Percentiles rank a stretch among this genome's conserved stretches.
These are phyloP conservation scores for Hygrocybe coccinea DNA, from an alignment of 768 basidiomycete genomes.

Conservation along the genomic window DNA sequence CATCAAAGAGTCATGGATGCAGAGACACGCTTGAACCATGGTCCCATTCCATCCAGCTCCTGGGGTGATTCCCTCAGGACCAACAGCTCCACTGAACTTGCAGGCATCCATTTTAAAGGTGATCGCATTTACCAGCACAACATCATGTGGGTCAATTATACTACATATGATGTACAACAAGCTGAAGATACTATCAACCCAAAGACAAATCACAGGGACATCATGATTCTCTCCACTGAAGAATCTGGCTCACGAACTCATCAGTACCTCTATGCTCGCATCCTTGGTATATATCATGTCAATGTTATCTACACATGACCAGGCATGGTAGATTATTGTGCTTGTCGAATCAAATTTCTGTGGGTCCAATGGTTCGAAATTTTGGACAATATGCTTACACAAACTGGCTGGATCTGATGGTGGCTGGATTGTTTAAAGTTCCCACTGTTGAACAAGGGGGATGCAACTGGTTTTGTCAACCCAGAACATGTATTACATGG, in stretches of 20 bases:
- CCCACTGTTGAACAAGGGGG: slow-evolving; percentile 10
- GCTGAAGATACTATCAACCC: slow-evolving; percentile 22
- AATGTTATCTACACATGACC: slow-evolving; percentile 15
- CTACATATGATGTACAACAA: slow-evolving; percentile 26
- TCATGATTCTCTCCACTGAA: slow-evolving; percentile 22
- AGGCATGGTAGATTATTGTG: background rate
- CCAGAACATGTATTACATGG: slow-evolving; percentile 26
- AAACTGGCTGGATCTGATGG: background rate
- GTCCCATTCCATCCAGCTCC: background rate
- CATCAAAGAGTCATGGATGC: background rate
- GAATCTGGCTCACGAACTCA: slow-evolving; percentile 8
- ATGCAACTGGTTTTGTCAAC: slow-evolving; percentile 34
- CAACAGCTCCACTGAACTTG: background rate
- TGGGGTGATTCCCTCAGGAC: background rate
- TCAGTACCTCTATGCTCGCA: slow-evolving; percentile 29
- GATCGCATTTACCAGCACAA: slow-evolving; percentile 19
- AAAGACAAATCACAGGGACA: slow-evolving; percentile 2
- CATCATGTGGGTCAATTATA: slow-evolving; percentile 26
- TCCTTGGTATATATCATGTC: slow-evolving; percentile 27
- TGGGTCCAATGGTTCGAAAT: slow-evolving; percentile 32
- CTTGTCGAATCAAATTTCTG: slow-evolving; percentile 24
- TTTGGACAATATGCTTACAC: slow-evolving; percentile 5
- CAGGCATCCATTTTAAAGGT: slow-evolving; percentile 10
- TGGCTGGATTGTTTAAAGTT: slow-evolving; percentile 20
- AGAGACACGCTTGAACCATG: background rate